phyloP scores from a whole-genome alignment of 1,284 basidiomycete genomes.

The Ganoderma boninense region DNA sequence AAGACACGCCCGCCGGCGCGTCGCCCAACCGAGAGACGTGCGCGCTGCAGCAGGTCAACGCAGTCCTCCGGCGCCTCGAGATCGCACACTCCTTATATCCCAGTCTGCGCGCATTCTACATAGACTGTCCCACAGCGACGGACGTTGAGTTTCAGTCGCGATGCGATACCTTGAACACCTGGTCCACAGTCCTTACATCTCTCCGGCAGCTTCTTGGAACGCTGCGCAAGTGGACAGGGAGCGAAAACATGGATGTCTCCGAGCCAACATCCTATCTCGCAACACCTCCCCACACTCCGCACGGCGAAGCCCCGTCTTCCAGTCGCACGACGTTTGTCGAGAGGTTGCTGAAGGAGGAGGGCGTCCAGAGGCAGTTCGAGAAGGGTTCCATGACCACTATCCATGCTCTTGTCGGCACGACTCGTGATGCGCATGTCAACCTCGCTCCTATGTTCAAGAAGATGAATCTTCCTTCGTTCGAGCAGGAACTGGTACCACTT shows the following conservation, averaged over 20 bases:
- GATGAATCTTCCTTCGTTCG: conserved; percentile 94
- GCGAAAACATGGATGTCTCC: conserved; percentile 88
- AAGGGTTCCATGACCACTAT: conserved; percentile 92
- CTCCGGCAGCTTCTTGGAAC: conserved; percentile 82
- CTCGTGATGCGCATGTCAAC: conserved; percentile 89
- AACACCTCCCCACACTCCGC: conserved; percentile 19
- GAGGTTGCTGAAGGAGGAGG: conserved; percentile 95
- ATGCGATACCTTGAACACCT: conserved; percentile 88
- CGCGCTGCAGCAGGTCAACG: conserved; percentile 78
- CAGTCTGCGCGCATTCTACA: conserved; percentile 79
- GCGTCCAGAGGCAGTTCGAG: conserved; percentile 93
- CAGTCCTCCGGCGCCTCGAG: conserved; percentile 82
- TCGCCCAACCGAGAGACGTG: conserved; percentile 52
- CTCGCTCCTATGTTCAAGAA: conserved; percentile 77
- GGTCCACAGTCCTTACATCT: conserved; percentile 85
- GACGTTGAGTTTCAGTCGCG: conserved; percentile 77
- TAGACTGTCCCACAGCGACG: conserved; percentile 78
- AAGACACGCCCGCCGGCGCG: conserved; percentile 48
- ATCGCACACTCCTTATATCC: conserved; percentile 91
- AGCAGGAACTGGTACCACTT: conserved; percentile 91
- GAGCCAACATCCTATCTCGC: conserved; percentile 59
- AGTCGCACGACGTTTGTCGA: conserved; percentile 89
- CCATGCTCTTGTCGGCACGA: conserved; percentile 86
- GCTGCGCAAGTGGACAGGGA: conserved; percentile 91
- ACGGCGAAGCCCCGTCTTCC: conserved; percentile 37